Conservation (phyloP, 2,329 filamentous ascomycete species). For the Ambrosiella beaveri region DNA sequence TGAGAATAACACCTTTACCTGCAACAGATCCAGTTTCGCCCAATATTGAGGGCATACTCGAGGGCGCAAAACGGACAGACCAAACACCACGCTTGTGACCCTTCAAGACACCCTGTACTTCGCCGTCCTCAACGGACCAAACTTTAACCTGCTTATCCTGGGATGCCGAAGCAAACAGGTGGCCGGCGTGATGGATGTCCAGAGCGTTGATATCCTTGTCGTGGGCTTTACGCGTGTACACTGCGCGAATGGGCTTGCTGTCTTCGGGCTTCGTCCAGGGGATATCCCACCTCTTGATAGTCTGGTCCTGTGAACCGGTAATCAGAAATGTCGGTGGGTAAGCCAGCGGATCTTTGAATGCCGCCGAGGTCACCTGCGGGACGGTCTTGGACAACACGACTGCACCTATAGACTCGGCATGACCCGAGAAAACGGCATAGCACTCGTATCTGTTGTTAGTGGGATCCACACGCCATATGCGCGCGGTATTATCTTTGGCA, state of each 20-base stretch:
- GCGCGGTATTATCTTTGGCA: slow-evolving; percentile 89
- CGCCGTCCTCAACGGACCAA: slow-evolving; percentile 79
- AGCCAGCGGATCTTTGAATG: slow-evolving; percentile 54
- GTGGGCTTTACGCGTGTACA: slow-evolving; percentile 86
- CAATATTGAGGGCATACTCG: slow-evolving; percentile 54
- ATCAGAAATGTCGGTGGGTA: slow-evolving; percentile 72
- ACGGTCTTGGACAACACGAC: slow-evolving; percentile 60
- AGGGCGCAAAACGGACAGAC: slow-evolving; percentile 80
- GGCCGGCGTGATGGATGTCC: slow-evolving; percentile 54
- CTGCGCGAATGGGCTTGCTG: slow-evolving; percentile 39
- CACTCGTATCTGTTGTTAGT: slow-evolving; percentile 59
- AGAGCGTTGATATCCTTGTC: slow-evolving; percentile 98
- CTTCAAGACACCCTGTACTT: slow-evolving; percentile 75
- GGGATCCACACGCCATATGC: slow-evolving; percentile 74
- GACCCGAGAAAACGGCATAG: slow-evolving; percentile 69
- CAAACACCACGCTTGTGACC: slow-evolving; percentile 92
- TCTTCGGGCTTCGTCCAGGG: slow-evolving; percentile 33
- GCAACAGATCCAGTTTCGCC: slow-evolving; percentile 56
- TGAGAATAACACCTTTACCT: slow-evolving; percentile 67
- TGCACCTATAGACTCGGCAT: slow-evolving; percentile 84
- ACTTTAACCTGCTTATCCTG: slow-evolving; percentile 96
- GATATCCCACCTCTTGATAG: slow-evolving; percentile 86
- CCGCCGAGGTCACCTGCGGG: slow-evolving; percentile 51
- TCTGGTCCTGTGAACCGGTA: slow-evolving; percentile 89
- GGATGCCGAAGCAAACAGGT: slow-evolving; percentile 87